phyloP scores from a whole-genome alignment of 2,329 filamentous ascomycete species.

The Phyllosticta citribraziliensis region DNA sequence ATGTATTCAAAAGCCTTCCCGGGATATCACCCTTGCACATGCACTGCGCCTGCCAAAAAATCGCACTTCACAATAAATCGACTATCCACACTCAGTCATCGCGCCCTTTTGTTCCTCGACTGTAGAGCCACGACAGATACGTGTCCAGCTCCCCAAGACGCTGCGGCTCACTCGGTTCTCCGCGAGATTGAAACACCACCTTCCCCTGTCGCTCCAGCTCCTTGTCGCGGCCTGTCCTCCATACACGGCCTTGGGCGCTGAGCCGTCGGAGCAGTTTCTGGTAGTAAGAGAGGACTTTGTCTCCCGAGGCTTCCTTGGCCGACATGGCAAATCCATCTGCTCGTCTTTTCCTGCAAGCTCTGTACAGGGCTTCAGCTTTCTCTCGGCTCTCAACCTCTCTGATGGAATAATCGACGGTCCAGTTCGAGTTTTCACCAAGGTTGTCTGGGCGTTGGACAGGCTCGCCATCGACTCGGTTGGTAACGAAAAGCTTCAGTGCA shows the following conservation, averaged over 20 bases:
- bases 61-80: not conserved
- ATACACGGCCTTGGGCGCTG: slow-evolving; percentile 47
- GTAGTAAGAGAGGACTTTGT: slow-evolving; percentile 32
- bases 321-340: slow-evolving; percentile 24
- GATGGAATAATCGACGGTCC: slow-evolving; percentile 61
- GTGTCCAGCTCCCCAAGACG: not conserved
- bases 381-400: not conserved
- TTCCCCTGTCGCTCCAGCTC: slow-evolving; percentile 4
- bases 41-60: no score
- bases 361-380: not conserved
- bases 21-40: no score
- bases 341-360: slow-evolving; percentile 36
- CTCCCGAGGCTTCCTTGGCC: not conserved
- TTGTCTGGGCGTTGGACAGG: slow-evolving; percentile 52
- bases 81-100: not conserved
- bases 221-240: slow-evolving; percentile 46
- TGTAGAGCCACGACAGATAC: slow-evolving; percentile 7
- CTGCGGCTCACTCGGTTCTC: not conserved
- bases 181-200: not conserved
- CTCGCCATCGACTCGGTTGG: slow-evolving; percentile 60
- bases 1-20: no score
- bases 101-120: not conserved
- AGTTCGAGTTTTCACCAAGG: slow-evolving; percentile 41
- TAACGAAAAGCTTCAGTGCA: slow-evolving; percentile 61
- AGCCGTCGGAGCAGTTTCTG: slow-evolving; percentile 33